Conservation (phyloP, 805 yeast species). For the Yamadazyma scolyti region DNA sequence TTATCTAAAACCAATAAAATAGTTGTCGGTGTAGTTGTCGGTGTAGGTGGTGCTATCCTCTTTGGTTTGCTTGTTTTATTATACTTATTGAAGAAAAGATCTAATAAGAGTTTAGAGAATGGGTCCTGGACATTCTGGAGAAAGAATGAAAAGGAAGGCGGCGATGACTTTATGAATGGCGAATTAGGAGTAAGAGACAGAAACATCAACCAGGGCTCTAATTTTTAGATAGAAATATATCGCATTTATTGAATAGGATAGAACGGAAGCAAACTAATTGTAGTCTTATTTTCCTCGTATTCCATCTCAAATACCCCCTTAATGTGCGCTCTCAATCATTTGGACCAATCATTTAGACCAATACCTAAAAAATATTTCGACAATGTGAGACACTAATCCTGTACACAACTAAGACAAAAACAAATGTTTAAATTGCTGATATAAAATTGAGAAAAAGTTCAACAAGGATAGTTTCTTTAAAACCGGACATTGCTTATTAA, state of each 20-base stretch:
- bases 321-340: too few species aligned
- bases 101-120: constrained; percentile 22
- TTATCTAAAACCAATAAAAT: constrained; percentile 40
- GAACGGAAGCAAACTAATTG: too few species aligned
- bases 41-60: constrained; percentile 42
- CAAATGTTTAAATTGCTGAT: too few species aligned
- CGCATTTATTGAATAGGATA: too few species aligned
- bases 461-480: too few species aligned
- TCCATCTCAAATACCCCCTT: not conserved
- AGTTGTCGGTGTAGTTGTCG: constrained; percentile 46
- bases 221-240: constrained; percentile 22
- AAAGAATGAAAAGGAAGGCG: constrained; percentile 39
- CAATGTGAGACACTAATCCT: constrained; percentile 13
- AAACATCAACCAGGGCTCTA: constrained; percentile 44
- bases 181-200: constrained; percentile 47
- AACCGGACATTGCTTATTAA: too few species aligned
- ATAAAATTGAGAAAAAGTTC: too few species aligned
- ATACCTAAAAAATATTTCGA: not conserved
- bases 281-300: too few species aligned
- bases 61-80: constrained; percentile 31
- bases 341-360: too few species aligned
- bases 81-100: constrained; percentile 33
- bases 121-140: constrained; percentile 49
- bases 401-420: constrained; percentile 12
- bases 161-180: constrained; percentile 40